phyloP scores from a whole-genome alignment of 139 green algal genomes.

The Astrephomene gubernaculifera region DNA sequence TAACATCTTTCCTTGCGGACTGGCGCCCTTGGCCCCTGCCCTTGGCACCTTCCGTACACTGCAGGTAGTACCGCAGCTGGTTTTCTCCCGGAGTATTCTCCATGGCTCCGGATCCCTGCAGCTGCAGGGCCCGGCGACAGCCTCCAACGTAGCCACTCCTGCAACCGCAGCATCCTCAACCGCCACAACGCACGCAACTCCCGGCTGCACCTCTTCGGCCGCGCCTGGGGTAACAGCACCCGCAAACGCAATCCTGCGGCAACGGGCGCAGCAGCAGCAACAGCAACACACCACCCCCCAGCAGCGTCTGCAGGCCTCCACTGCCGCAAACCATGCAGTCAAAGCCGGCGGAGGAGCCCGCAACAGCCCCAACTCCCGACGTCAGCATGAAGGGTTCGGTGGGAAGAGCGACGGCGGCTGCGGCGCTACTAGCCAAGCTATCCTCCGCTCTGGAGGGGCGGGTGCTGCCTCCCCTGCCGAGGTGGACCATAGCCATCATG shows the following conservation, averaged over 20 bases:
- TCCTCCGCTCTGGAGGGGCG: too few species aligned
- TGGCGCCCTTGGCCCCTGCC: too few species aligned
- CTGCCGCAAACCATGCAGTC: too few species aligned
- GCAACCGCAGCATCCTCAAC: not conserved
- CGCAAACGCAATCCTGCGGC: not conserved
- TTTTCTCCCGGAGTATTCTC: constrained; percentile 4
- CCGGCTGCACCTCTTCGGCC: not conserved
- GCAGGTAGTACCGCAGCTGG: constrained; percentile 9
- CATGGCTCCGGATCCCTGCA: not conserved
- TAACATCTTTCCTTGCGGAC: not conserved
- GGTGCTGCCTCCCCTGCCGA: too few species aligned
- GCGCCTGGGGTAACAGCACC: not conserved
- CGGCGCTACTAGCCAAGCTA: too few species aligned
- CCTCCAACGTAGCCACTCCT: not conserved
- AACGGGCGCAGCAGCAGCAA: not conserved
- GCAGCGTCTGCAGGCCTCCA: not conserved
- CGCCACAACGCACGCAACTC: not conserved
- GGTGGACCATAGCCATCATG: too few species aligned
- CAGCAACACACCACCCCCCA: not conserved
- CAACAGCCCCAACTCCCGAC: too few species aligned
- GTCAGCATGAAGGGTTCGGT: too few species aligned
- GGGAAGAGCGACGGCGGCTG: too few species aligned
- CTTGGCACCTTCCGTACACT: not conserved
- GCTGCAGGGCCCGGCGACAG: not conserved
- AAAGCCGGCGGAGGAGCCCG: too few species aligned